Percentiles rank a stretch among this genome's conserved stretches.
phyloP scores from a whole-genome alignment of 768 basidiomycete species.

The Hygrophoropsis aurantiaca region DNA sequence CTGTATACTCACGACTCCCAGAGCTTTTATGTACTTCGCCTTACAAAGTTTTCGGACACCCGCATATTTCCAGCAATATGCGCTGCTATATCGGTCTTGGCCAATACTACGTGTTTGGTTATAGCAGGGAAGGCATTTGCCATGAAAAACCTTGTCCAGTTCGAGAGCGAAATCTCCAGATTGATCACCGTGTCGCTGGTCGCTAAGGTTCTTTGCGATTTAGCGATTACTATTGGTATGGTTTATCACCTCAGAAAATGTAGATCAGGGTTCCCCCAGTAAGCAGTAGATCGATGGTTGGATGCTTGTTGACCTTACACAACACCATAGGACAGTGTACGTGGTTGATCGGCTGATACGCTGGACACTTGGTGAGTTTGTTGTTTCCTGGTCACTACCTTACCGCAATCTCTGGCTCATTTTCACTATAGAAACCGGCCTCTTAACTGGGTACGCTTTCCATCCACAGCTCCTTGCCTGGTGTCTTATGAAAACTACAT shows the following conservation, averaged over 20 bases:
- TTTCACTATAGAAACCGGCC: neutral
- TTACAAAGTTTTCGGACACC: neutral
- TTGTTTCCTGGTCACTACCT: no score
- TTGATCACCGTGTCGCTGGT: neutral
- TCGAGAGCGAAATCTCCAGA: neutral
- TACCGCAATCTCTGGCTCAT: no score
- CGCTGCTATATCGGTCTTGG: neutral
- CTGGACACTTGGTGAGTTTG: slow-evolving; percentile 1
- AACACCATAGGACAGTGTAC: neutral
- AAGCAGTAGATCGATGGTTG: neutral
- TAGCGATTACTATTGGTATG: neutral
- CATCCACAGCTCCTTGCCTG: no score
- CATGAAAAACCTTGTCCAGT: neutral
- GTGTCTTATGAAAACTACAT: no score
- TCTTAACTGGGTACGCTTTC: neutral
- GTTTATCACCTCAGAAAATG: neutral
- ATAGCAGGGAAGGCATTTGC: neutral
- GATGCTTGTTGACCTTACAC: no score
- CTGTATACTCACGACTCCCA: neutral
- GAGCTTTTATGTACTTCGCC: slow-evolving; percentile 4
- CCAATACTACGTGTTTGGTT: neutral
- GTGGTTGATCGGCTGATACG: neutral
- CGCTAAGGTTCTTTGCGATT: neutral
- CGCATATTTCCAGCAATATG: neutral
- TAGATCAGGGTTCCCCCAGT: neutral